Evolutionary conservation across 176 grass and related monocot species (phyloP), one percentile per base, ranked within the genome.

Genomic region (Ensete glaucum): DNA sequence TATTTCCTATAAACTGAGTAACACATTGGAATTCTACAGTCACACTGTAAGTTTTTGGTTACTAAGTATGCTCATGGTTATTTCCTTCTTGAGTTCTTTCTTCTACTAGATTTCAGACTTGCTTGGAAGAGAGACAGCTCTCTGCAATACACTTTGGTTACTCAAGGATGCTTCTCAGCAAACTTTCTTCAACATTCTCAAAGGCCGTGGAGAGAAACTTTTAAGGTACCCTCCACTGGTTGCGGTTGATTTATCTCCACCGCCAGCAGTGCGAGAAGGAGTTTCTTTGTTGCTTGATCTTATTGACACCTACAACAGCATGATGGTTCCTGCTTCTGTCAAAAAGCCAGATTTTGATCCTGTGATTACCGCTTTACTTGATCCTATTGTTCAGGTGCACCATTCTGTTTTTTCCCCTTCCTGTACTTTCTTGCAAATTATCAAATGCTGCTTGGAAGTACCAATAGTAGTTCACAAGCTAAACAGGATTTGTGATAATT

Each of bases 301-400:
- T 63, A 91, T 98, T 69, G 85, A 85, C 83, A 98, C 90, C 65
- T 86, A 89, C 81, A 86, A 91, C 69, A 85, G 90, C 81, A 98
- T 98, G 84, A 98, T 98, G 95, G 64, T 98, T 87, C 74, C 95
- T 89, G 88, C 95, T 55, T 98, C 95, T 82, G 88, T 80, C 60
- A 88, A 90, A 81, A 87, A 88, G 83, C 73, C 81, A 73, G 86
- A 90, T 54, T 94, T 99, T 77, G 82, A 93, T 77, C 78, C 90
- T 79, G 90, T 94, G 63, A 89, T 99, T 80, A 87, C 95, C 83
- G 88, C 90, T 84, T 88, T 94, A 77, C 64, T 94, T 34, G 90
- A 98, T 87, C 95, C 95, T 79, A 85, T 94, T 82, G 84, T 98
- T 91, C 95, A 98, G 88, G 95, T 98, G 64, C 72, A 74, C 1